Percentiles rank a stretch among this genome's conserved stretches.
phyloP scores from a whole-genome alignment of 2,329 filamentous ascomycete genomes.

The Aspergillus ochraceoroseus region DNA sequence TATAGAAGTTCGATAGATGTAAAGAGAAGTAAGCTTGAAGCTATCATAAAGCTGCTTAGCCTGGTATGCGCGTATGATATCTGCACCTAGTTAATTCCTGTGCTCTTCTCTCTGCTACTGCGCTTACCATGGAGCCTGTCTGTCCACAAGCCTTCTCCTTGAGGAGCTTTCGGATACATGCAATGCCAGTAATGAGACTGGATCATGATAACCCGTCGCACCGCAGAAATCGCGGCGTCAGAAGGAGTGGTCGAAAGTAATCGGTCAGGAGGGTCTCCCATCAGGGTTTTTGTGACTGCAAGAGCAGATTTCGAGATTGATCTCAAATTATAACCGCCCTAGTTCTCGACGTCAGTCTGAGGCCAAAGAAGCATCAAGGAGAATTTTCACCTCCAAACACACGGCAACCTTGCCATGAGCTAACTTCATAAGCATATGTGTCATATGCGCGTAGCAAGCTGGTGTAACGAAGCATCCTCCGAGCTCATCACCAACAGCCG shows the following conservation, averaged over 20 bases:
- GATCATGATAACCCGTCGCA: slow-evolving; percentile 54
- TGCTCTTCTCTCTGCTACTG: too few species aligned
- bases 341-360: not conserved
- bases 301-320: slow-evolving; percentile 91
- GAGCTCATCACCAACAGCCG: slow-evolving; percentile 85
- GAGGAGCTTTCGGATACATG: slow-evolving; percentile 61
- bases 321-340: slow-evolving; percentile 85
- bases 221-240: slow-evolving; percentile 50
- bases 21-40: slow-evolving; percentile 72
- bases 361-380: not conserved
- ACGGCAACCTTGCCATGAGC: slow-evolving; percentile 85
- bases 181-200: slow-evolving; percentile 77
- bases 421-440: slow-evolving; percentile 96
- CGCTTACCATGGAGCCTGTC: slow-evolving; percentile 59
- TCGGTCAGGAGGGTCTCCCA: slow-evolving; percentile 82
- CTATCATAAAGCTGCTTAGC: slow-evolving; percentile 65
- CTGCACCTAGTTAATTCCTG: slow-evolving; percentile 34
- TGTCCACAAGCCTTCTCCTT: slow-evolving; percentile 28
- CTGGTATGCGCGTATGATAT: slow-evolving; percentile 74
- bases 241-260: slow-evolving; percentile 48
- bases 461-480: slow-evolving; percentile 91
- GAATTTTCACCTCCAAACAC: slow-evolving; percentile 63
- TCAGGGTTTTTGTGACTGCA: slow-evolving; percentile 84
- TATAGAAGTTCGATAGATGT: slow-evolving; percentile 67
- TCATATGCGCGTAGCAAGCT: slow-evolving; percentile 94